Evolutionary conservation across 2,329 filamentous ascomycete genomes (phyloP).

Genomic region (Cercospora zeina): DNA sequence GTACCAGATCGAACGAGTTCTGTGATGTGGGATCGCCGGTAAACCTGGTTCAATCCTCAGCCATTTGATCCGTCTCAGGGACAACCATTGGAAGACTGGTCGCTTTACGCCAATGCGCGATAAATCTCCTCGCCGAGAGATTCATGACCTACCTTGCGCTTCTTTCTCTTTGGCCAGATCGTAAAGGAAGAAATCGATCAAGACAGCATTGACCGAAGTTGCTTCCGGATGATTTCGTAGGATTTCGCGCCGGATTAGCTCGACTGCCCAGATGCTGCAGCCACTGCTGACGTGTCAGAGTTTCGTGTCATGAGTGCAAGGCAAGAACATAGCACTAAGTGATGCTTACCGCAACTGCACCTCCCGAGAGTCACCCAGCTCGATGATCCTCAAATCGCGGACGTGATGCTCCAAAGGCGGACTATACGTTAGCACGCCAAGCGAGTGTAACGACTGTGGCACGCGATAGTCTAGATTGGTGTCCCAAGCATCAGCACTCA

Average conservation of each 20-base stretch:
- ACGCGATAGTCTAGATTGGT: conserved; percentile 76
- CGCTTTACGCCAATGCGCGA: not conserved
- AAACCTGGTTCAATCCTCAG: conserved; percentile 26
- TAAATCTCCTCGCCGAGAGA: not conserved
- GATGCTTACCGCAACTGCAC: conserved; percentile 66
- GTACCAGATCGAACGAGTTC: conserved; percentile 27
- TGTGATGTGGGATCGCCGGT: conserved; percentile 27
- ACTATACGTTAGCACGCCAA: conserved; percentile 82
- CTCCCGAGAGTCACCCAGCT: conserved; percentile 75
- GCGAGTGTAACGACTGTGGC: conserved; percentile 82
- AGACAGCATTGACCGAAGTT: conserved; percentile 70
- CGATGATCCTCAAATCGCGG: conserved; percentile 62
- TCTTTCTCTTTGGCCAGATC: conserved; percentile 90
- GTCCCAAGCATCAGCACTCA: conserved; percentile 19
- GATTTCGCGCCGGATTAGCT: conserved; percentile 83
- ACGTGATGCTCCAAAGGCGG: conserved; percentile 75
- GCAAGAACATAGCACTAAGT: not conserved
- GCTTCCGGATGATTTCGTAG: conserved; percentile 68
- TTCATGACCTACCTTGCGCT: conserved; percentile 41
- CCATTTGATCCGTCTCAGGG: conserved; percentile 13
- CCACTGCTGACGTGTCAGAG: conserved; percentile 48
- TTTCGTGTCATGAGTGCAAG: not conserved
- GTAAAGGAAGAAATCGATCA: conserved; percentile 97
- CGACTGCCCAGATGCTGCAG: conserved; percentile 94
- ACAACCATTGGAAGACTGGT: not conserved